Evolutionary conservation across 2,329 filamentous ascomycete species (phyloP), one percentile per base, ranked within the genome.

Genomic region (Penicillium olsonii): DNA sequence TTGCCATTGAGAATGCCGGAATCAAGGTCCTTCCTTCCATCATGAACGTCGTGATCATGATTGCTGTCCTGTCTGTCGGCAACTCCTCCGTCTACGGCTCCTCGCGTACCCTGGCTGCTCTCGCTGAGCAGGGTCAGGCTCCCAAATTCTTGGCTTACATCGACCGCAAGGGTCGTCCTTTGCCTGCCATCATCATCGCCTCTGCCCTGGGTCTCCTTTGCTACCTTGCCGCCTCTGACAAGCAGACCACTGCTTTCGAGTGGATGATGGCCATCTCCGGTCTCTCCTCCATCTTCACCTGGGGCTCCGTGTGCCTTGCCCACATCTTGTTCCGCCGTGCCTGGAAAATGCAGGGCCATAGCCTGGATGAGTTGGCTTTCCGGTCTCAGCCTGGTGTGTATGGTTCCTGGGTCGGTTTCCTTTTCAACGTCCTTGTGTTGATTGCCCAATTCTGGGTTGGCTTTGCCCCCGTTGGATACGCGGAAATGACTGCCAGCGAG

Each of bases 1-100:
- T 96, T 62, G 90, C 92, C 54, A 95, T 96, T 60, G 78, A 87
- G 58, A 87, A 91, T 55, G 90, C 91, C 1, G 87, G 89, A 8
- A 95, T 96, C 61, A 74, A 82, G 35, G 85, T 87, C 2, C 81
- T 96, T 2, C 90, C 90, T 2, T 92, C 88, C 0, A 81, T 96
- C 45, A 95, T 96, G 87, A 96, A 97, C 70, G 85, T 84, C n/a
- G 90, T 96, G 53, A 96, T 96, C 68, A 84, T 96, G 65, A 84
- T 95, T 54, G 87, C 92, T 17, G 91, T 96, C 18, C 76, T 96
- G 18, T 95, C 90, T 0, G 92, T 96, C 52, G 91, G 91, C 50
- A 96, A 96, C 71, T 92, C 90, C 6, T 86, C 91, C 53, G 87
- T 96, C 52, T 97, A 95, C 63, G 92, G 91, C 29, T 92, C 90